Percentiles rank a stretch among this genome's conserved stretches.
Evolutionary conservation across 2,329 filamentous ascomycete species (phyloP).

Genomic region (Stemphylium lycopersici): DNA sequence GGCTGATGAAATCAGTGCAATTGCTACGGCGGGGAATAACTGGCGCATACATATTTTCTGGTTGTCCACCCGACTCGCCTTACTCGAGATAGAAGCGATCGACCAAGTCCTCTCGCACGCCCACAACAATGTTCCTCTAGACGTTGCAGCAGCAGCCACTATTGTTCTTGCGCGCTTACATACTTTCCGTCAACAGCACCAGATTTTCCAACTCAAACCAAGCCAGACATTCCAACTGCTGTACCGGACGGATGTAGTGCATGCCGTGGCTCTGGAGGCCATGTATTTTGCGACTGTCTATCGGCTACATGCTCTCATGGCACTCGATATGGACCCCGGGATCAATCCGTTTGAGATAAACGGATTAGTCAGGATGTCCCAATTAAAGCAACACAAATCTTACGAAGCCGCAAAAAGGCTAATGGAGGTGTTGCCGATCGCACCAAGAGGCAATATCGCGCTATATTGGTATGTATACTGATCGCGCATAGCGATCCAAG

Average conservation of each 20-base stretch:
- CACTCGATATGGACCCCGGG: conserved; percentile 18
- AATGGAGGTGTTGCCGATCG: conserved; percentile 23
- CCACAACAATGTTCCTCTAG: conserved; percentile 4
- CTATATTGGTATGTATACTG: conserved; percentile 26
- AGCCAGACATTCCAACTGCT: conserved; percentile 29
- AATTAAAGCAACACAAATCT: conserved; percentile 18
- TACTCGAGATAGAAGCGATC: conserved; percentile 33
- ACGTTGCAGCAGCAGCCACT: conserved; percentile 6
- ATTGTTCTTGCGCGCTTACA: conserved; percentile 17
- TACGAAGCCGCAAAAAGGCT: conserved; percentile 25
- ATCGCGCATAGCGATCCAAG: background rate
- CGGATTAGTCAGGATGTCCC: conserved; percentile 19
- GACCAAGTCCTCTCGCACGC: conserved; percentile 26
- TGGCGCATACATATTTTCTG: conserved; percentile 32
- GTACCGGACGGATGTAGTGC: conserved; percentile 33
- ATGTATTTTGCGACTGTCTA: conserved; percentile 35
- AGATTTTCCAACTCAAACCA: conserved; percentile 26
- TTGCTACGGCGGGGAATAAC: conserved; percentile 27
- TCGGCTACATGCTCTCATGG: conserved; percentile 24
- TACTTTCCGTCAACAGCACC: conserved; percentile 22
- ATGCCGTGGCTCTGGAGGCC: conserved; percentile 27
- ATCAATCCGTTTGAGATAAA: conserved; percentile 29
- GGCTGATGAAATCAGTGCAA: conserved; percentile 19
- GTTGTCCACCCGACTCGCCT: conserved; percentile 23
- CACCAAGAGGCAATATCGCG: conserved; percentile 28